Conservation (phyloP, 1,284 basidiomycete genomes). For the Malassezia cuniculi region DNA sequence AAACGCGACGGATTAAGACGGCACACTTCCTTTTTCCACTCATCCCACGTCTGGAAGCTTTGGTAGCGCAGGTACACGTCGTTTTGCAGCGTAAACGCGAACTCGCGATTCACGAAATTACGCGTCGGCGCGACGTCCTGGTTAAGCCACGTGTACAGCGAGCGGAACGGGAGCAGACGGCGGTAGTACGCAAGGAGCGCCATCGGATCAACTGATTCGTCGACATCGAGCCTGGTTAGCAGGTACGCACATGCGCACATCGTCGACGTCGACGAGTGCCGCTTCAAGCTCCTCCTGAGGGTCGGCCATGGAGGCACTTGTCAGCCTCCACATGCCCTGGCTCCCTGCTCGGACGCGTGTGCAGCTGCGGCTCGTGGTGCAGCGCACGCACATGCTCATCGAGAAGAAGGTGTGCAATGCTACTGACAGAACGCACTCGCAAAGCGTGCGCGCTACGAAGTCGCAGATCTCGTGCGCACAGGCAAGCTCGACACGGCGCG, state of each 20-base stretch:
- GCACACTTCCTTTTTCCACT: conserved; percentile 68
- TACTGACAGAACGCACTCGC: conserved; percentile 60
- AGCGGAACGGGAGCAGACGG: conserved; percentile 83
- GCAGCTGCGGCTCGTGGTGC: conserved; percentile 64
- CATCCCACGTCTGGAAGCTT: conserved; percentile 70
- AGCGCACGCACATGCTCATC: conserved; percentile 74
- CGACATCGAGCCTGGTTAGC: conserved; percentile 35
- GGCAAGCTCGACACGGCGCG: conserved; percentile 69
- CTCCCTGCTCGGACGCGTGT: conserved; percentile 32
- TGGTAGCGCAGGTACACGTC: conserved; percentile 89
- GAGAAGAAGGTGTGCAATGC: conserved; percentile 59
- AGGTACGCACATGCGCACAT: conserved; percentile 12
- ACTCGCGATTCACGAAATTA: conserved; percentile 60
- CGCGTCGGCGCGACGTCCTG: conserved; percentile 63
- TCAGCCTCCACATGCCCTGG: conserved; percentile 22
- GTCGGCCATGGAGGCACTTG: no score
- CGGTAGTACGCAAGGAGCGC: conserved; percentile 81
- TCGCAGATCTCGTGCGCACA: conserved; percentile 63
- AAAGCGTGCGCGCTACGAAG: conserved; percentile 65
- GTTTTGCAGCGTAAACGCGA: conserved; percentile 83
- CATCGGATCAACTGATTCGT: conserved; percentile 51
- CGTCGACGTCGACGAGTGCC: conserved; percentile 26
- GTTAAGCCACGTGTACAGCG: conserved; percentile 87
- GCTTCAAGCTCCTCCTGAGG: conserved; percentile 18
- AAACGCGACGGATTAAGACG: conserved; percentile 54